Percentiles rank a stretch among this genome's conserved stretches.
These are phyloP conservation scores for Starmera caribaea DNA, from an alignment of 805 yeast genomes.

Conservation along the genomic window DNA sequence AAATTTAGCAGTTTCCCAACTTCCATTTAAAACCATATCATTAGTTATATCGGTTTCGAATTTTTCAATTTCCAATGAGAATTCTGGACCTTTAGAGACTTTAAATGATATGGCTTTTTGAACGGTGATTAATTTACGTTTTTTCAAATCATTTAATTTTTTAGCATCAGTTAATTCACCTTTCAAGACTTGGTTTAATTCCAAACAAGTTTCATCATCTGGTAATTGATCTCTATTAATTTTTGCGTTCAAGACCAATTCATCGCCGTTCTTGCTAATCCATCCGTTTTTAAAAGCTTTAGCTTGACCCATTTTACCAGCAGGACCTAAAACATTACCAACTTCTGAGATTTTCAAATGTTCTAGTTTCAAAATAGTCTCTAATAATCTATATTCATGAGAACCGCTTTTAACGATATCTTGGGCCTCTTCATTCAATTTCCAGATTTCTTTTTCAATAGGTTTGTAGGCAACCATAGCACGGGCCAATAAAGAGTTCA, in stretches of 20 bases:
- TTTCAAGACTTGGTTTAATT: conserved; percentile 48
- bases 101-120: conserved; percentile 67
- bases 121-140: conserved; percentile 75
- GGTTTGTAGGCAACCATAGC: conserved; percentile 67
- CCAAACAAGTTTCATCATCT: conserved; percentile 55
- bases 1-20: conserved; percentile 78
- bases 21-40: conserved; percentile 78
- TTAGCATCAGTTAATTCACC: conserved; percentile 55
- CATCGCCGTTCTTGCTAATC: conserved; percentile 84
- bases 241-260: conserved; percentile 47
- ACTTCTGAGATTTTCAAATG: conserved; percentile 79
- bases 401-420: conserved; percentile 77
- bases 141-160: conserved; percentile 76
- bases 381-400: conserved; percentile 78
- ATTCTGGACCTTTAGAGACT: conserved; percentile 74
- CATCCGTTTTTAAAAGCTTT: conserved; percentile 97
- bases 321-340: conserved; percentile 59
- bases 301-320: conserved; percentile 91
- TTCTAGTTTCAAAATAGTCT: conserved; percentile 64
- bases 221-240: conserved; percentile 41
- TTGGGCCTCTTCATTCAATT: conserved; percentile 70
- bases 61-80: conserved; percentile 69
- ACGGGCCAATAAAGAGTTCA: conserved; percentile 78
- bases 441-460: conserved; percentile 68
- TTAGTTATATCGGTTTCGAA: conserved; percentile 90